A percentile compares a stretch with the other conserved stretches of the same genome.
These are phyloP conservation scores for cucumber (Cucumis sativus) DNA, from an alignment of 306 rosid genomes.

Conservation along the genomic window Cucumber_9930_V3 NC_026655.2:15776001-15776500, in stretches of 20 bases:
- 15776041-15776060: slow-evolving; percentile 14
- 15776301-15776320: slow-evolving; percentile 29
- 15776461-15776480: background rate
- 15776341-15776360: background rate
- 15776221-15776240: slow-evolving; percentile 33
- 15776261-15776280: slow-evolving; percentile 29
- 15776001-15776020: slow-evolving; percentile 18
- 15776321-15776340: slow-evolving; percentile 10
- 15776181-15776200: slow-evolving; percentile 30
- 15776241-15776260: slow-evolving; percentile 35
- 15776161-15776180: slow-evolving; percentile 24
- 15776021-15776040: slow-evolving; percentile 34
- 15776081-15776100: background rate
- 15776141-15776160: slow-evolving; percentile 17
- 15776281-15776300: slow-evolving; percentile 25
- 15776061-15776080: slow-evolving; percentile 7
- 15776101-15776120: slow-evolving; percentile 15
- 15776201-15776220: slow-evolving; percentile 25
- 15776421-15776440: slow-evolving; percentile 10
- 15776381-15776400: slow-evolving; percentile 48
- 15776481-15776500: background rate
- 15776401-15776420: slow-evolving; percentile 9
- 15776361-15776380: slow-evolving; percentile 13
- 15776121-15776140: slow-evolving; percentile 41
- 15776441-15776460: background rate